Evolutionary conservation across 495 filamentous ascomycete genomes (phyloP), one percentile per base, ranked within the genome.

Genomic region (Penicillium parvum): DNA sequence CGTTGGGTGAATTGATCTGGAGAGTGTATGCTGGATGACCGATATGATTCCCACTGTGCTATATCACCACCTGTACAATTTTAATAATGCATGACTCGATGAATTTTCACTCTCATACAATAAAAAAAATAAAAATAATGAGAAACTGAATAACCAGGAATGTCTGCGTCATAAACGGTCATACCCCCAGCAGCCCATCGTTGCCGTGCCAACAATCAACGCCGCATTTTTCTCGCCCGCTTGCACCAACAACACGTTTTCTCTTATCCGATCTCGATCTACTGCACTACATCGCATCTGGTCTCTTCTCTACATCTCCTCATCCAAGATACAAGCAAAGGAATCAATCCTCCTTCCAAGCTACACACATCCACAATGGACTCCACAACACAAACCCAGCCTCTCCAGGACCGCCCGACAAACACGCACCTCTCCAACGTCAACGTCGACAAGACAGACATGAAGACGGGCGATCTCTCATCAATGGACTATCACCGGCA

Each of bases 401-500:
- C 69, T 38, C 60, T 73, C 32, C 56, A 64, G 44, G 64, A 66
- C 46, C 69, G 69, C 44, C 57, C 66, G 5, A 69, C 69, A 46
- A 72, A 72, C 56, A 72, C 67, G 23, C 69, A 71, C 49, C 60
- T 71, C 33, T 45, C 50, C 37, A 54, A 48, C 36, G 53, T 54
- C 20, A 36, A 39, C 25, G 29, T 32, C 33, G 60, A 66, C 37
- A 64, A 64, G 49, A 52, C 60, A 34, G 53, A 63, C 29, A 44
- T 65, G n/a, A 67, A 68, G 57, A 42, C 47, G 32, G 53, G 52
- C 16, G 59, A 60, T 37, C 45, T 65, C 14, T 63, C 62, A 25
- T 69, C 67, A 14, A 82, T 94, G 76, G 88, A 90, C 40, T 83
- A 89, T 53, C 87, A 91, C 62, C 82, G 87, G 28, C 81, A 90